Conservation (phyloP, 2,329 filamentous ascomycete species). For the Colletotrichum orbiculare region DNA sequence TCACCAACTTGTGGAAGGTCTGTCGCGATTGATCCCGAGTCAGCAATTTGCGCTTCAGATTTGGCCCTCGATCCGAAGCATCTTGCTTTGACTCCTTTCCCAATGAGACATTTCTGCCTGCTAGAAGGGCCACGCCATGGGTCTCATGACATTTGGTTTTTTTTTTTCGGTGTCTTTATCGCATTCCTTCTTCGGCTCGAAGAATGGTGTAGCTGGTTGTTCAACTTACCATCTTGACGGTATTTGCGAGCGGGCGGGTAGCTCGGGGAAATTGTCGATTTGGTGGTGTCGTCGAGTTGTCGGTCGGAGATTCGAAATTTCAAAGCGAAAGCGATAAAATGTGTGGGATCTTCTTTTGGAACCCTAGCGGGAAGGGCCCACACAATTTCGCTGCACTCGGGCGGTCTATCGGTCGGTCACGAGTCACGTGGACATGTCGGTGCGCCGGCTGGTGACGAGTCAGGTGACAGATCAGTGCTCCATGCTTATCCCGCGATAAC, state of each 20-base stretch:
- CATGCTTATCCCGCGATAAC: no score
- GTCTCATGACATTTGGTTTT: constrained; percentile 31
- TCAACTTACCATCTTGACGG: constrained; percentile 78
- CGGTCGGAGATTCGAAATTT: constrained; percentile 8
- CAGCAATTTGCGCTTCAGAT: constrained; percentile 99
- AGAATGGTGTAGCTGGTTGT: constrained; percentile 32
- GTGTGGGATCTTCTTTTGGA: constrained; percentile 53
- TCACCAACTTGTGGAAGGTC: constrained; percentile 94
- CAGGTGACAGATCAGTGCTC: neutral
- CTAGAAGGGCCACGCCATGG: constrained; percentile 38
- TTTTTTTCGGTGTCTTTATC: constrained; percentile 20
- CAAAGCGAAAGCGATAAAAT: constrained; percentile 42
- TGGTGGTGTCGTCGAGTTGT: constrained; percentile 44
- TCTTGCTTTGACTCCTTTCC: constrained; percentile 88
- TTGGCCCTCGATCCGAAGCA: constrained; percentile 84
- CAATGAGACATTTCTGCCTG: constrained; percentile 56
- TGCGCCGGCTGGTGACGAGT: constrained; percentile 23
- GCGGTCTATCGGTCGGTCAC: constrained; percentile 49
- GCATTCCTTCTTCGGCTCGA: constrained; percentile 18
- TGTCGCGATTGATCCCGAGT: constrained; percentile 78
- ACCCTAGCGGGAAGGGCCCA: constrained; percentile 49
- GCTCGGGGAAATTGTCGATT: constrained; percentile 36
- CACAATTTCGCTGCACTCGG: constrained; percentile 37
- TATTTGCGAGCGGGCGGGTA: constrained; percentile 49
- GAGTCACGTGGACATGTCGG: constrained; percentile 47